These are phyloP conservation scores for Colletotrichum filicis DNA, from an alignment of 2,329 filamentous ascomycete genomes.

Conservation along the genomic window DNA sequence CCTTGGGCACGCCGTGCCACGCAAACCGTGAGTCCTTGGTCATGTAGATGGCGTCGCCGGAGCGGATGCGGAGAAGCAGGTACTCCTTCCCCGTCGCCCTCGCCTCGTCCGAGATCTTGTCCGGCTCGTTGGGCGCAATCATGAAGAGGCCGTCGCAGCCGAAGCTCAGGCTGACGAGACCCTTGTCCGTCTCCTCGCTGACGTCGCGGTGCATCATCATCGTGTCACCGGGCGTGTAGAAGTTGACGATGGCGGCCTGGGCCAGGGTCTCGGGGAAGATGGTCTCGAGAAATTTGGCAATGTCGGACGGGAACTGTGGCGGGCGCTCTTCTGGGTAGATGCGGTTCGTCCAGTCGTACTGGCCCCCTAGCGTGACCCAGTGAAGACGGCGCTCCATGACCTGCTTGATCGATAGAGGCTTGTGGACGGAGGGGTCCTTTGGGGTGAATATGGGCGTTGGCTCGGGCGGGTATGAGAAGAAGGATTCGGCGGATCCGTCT, in stretches of 20 bases:
- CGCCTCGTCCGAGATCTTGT: conserved; percentile 38
- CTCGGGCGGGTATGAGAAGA: conserved; percentile 63
- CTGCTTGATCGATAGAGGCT: conserved; percentile 74
- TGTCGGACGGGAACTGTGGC: conserved; percentile 79
- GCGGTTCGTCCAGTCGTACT: conserved; percentile 96
- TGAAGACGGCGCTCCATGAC: conserved; percentile 84
- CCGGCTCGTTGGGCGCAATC: conserved; percentile 69
- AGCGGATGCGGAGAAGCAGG: conserved; percentile 75
- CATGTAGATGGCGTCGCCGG: conserved; percentile 94
- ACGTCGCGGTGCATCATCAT: conserved; percentile 95
- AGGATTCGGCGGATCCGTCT: conserved; percentile 49
- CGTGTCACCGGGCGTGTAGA: conserved; percentile 91
- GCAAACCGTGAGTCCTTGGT: conserved; percentile 82
- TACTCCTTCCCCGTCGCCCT: conserved; percentile 54
- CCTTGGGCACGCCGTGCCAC: conserved; percentile 95
- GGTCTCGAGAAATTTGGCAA: conserved; percentile 72
- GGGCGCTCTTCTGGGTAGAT: conserved; percentile 77
- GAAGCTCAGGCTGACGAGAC: conserved; percentile 86
- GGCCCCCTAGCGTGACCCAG: conserved; percentile 94
- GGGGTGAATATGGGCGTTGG: conserved; percentile 70
- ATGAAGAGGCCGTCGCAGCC: conserved; percentile 93
- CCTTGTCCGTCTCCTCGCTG: conserved; percentile 82
- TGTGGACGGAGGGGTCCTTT: conserved; percentile 79
- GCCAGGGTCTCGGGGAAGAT: conserved; percentile 83
- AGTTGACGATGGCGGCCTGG: conserved; percentile 92